phyloP scores from a whole-genome alignment of 2,329 filamentous ascomycete species.

The Cercospora sesami region DNA sequence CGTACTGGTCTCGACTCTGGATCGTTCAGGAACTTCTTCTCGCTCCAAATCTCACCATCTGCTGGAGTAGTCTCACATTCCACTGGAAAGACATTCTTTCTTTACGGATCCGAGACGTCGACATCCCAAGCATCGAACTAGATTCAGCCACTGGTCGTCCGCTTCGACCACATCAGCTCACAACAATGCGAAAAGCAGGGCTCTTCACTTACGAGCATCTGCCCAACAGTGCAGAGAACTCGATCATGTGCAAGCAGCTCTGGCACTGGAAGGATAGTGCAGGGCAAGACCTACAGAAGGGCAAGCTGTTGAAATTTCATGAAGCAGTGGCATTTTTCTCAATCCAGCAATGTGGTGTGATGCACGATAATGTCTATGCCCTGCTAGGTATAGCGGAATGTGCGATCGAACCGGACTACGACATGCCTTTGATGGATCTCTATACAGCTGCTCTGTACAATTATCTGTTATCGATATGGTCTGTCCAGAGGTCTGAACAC shows the following conservation, averaged over 20 bases:
- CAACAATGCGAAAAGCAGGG: slow-evolving; percentile 13
- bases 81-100: too few species aligned
- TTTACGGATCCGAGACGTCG: too few species aligned
- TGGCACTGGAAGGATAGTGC: slow-evolving; percentile 16
- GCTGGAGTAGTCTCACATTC: too few species aligned
- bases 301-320: slow-evolving; percentile 8
- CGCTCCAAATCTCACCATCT: too few species aligned
- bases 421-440: slow-evolving; percentile 17
- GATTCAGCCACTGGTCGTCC: not conserved
- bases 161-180: not conserved
- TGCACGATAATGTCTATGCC: slow-evolving; percentile 16
- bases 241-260: slow-evolving; percentile 14
- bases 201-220: not conserved
- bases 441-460: slow-evolving; percentile 9
- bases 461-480: slow-evolving; percentile 9
- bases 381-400: slow-evolving; percentile 16
- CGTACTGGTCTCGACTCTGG: too few species aligned
- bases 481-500: not conserved
- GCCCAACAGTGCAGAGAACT: slow-evolving; percentile 8
- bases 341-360: slow-evolving; percentile 2
- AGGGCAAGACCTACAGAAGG: slow-evolving; percentile 1
- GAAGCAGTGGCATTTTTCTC: slow-evolving; percentile 13
- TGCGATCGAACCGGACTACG: slow-evolving; percentile 11
- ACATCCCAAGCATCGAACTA: too few species aligned
- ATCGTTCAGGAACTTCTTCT: too few species aligned